Evolutionary conservation across 768 basidiomycete species (phyloP), one percentile per base, ranked within the genome.

Genomic region (Ephemerocybe angulata): DNA sequence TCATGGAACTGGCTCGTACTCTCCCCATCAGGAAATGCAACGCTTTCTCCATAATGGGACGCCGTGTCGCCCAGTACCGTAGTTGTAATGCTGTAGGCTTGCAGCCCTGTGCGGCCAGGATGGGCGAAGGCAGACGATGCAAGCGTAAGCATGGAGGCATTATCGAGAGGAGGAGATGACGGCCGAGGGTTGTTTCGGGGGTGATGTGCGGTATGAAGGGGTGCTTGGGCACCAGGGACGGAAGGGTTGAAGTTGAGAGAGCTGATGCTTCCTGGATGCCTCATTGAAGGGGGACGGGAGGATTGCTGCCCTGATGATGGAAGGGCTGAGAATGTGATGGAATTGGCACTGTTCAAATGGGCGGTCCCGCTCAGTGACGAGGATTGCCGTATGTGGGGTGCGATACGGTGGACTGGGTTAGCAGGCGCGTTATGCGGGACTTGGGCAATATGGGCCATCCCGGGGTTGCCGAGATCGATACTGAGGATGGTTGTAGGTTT

Each of bases 151-250:
- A 95, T 75, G 2, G 91, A 94, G 1, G 96, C 96, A 65, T 98
- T 94, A 64, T 95, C 93, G 42, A 84, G 76, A 1, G 96, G 95
- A 21, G 92, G 88, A 5, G 91, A 91, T 15, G 88, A 88, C 22
- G 97, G 96, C 22, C 90, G 85, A 1, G 96, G 96, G 65, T 99
- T 99, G 69, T 97, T 92, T 43, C 93, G 84, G 10, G 96, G 95
- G 71, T 98, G 93, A 52, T 92, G 93, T n/a, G 82, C 74, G 0
- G 93, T 93, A 67, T 96, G 93, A 31, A 88, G 79, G 0, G 95
- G 96, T 8, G 92, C 91, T 65, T 94, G 91, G 17, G 88, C 76
- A 38, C 76, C 60, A 19, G 65, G 50, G 50, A 76, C n/a, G 43
- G 63, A 58, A 28, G 68, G 67, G 12, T 65, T 65, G 22, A 63